phyloP scores from a whole-genome alignment of 192 early-diverging fungal species.

The Backusella sp. region DNA sequence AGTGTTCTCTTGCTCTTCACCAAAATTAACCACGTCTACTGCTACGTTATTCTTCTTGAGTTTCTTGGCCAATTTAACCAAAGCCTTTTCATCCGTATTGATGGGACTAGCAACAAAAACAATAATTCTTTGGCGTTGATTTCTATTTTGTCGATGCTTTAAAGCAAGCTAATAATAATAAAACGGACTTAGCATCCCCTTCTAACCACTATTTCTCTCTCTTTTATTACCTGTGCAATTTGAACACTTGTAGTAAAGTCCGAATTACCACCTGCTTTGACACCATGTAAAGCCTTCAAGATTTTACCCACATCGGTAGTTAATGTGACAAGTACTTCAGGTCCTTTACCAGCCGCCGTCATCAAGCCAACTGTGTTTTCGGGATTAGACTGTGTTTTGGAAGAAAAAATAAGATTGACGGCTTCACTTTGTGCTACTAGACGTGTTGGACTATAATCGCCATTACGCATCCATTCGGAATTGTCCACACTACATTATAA shows the following conservation, averaged over 20 bases:
- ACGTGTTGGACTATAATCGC: conserved; percentile 94
- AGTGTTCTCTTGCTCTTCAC: conserved; percentile 87
- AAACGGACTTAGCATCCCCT: neutral
- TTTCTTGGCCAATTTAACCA: conserved; percentile 92
- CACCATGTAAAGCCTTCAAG: conserved; percentile 79
- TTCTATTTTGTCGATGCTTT: conserved; percentile 97
- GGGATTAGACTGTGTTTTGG: conserved; percentile 89
- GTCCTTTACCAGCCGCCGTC: conserved; percentile 94
- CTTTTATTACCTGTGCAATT: conserved; percentile 81
- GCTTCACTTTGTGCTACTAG: conserved; percentile 93
- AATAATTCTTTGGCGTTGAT: conserved; percentile 91
- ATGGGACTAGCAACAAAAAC: conserved; percentile 93
- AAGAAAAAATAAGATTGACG: conserved; percentile 85
- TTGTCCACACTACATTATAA: conserved; percentile 73
- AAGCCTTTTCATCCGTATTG: conserved; percentile 75
- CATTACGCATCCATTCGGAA: conserved; percentile 99
- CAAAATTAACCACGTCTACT: conserved; percentile 95
- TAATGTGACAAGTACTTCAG: conserved; percentile 90
- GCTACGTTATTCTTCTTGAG: conserved; percentile 98
- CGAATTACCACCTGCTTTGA: conserved; percentile 68
- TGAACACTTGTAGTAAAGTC: conserved; percentile 87
- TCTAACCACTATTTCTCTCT: neutral
- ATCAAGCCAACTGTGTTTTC: conserved; percentile 96
- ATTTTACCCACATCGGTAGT: conserved; percentile 91
- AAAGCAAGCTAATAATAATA: conserved; percentile 65